These are phyloP conservation scores for Hygrocybe coccinea DNA, from an alignment of 768 basidiomycete genomes.

Conservation along the genomic window DNA sequence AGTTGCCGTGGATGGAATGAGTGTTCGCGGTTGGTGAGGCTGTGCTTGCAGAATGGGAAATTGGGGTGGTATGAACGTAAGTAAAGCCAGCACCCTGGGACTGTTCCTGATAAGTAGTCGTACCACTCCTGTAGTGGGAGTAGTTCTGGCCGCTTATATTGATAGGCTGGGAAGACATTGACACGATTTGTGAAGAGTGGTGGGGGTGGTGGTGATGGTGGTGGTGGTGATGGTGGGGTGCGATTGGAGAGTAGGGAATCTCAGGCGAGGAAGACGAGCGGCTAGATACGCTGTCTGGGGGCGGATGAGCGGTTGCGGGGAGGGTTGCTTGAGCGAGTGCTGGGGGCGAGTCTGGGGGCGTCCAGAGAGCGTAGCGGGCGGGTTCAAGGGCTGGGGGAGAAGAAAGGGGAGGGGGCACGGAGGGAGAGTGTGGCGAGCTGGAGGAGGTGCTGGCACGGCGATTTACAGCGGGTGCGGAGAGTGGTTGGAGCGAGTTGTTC, in stretches of 20 bases:
- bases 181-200: constrained; percentile 9
- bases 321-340: constrained; percentile 49
- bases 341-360: constrained; percentile 54
- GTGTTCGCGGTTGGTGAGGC: constrained; percentile 16
- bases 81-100: constrained; percentile 33
- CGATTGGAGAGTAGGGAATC: constrained; percentile 35
- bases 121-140: constrained; percentile 34
- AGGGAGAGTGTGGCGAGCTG: constrained; percentile 22
- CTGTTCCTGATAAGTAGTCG: constrained; percentile 45
- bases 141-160: constrained; percentile 20
- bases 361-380: constrained; percentile 35
- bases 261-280: constrained; percentile 47
- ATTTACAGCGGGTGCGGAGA: constrained; percentile 14
- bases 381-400: constrained; percentile 46
- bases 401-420: constrained; percentile 29
- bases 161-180: constrained; percentile 22
- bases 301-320: constrained; percentile 35
- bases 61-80: constrained; percentile 36
- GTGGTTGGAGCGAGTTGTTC: constrained; percentile 15
- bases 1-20: constrained; percentile 7
- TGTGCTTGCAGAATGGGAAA: constrained; percentile 21
- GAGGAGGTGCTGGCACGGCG: constrained; percentile 28
- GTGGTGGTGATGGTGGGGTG: constrained; percentile 15
- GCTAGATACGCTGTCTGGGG: constrained; percentile 33
- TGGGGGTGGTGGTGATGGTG: background rate